Percentiles rank a stretch among this genome's conserved stretches.
phyloP scores from a whole-genome alignment of 83 land plant species.

The Diphasiastrum complanatum region DNA sequence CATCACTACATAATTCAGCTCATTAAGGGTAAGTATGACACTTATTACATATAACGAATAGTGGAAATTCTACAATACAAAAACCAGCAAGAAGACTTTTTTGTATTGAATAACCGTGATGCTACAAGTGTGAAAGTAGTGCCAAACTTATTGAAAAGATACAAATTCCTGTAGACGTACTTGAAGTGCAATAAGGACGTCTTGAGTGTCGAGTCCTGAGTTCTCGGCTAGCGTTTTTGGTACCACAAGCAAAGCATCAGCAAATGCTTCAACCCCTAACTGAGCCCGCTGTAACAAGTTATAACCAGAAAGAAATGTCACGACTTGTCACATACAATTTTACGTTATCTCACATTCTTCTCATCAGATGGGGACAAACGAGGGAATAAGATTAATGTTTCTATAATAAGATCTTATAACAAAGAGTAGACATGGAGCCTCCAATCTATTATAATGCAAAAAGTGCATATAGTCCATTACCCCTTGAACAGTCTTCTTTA shows the following conservation, averaged over 20 bases:
- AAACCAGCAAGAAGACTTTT: too few relatives aligned
- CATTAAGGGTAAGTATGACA: too few relatives aligned
- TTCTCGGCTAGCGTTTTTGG: slow-evolving; percentile 98
- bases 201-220: slow-evolving; percentile 97
- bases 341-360: background rate
- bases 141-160: background rate
- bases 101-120: too few relatives aligned
- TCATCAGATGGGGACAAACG: slow-evolving; percentile 1
- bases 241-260: slow-evolving; percentile 83
- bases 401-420: background rate
- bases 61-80: too few relatives aligned
- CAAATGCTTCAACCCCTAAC: slow-evolving; percentile 91
- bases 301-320: too few relatives aligned
- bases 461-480: slow-evolving; percentile 26
- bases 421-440: background rate
- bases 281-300: slow-evolving; percentile 61
- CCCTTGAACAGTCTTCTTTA: slow-evolving; percentile 94
- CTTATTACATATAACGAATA: too few relatives aligned
- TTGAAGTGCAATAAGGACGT: slow-evolving; percentile 68
- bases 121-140: background rate
- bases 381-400: background rate
- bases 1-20: too few relatives aligned
- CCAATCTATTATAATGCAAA: background rate
- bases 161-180: slow-evolving; percentile 22
- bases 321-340: background rate